Percentiles rank a stretch among this genome's conserved stretches.
Conservation (phyloP, 108 stramenopile genomes). For the Conticribra guillardii region DNA sequence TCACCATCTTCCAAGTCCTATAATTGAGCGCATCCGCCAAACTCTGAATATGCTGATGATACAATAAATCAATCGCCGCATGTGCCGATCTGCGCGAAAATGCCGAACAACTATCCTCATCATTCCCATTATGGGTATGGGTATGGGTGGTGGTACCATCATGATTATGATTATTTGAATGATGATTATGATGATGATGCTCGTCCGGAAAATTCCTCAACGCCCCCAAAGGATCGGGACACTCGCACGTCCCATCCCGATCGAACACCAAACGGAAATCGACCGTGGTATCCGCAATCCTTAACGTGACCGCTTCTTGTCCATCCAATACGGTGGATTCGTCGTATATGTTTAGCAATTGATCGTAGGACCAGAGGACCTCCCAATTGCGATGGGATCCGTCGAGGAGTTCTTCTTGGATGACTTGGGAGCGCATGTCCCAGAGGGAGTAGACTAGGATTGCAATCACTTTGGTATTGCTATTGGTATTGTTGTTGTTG, state of each 20-base stretch:
- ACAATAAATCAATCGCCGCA: conserved; percentile 24
- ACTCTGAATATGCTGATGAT: conserved; percentile 13
- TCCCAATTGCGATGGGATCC: conserved; percentile 8
- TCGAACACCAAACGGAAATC: conserved; percentile 23
- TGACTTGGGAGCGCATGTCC: conserved; percentile 18
- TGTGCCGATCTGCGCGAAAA: conserved; percentile 3
- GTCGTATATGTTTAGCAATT: not conserved
- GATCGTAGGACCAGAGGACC: conserved; percentile 2
- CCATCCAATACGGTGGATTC: not conserved
- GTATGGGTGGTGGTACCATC: too few relatives aligned
- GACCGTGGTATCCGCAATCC: conserved; percentile 12
- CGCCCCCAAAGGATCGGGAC: conserved; percentile 21
- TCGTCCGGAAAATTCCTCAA: conserved; percentile 5
- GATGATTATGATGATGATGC: not conserved
- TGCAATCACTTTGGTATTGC: conserved; percentile 4
- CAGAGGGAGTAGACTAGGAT: conserved; percentile 28
- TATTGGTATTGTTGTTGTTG: not conserved
- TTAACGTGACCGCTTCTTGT: conserved; percentile 9
- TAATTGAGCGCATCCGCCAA: conserved; percentile 24
- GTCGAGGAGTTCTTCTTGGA: conserved; percentile 4
- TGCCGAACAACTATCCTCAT: not conserved
- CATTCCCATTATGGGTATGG: not conserved
- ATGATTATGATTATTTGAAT: too few relatives aligned
- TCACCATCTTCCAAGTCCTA: conserved; percentile 15
- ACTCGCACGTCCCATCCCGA: conserved; percentile 21